Evolutionary conservation across 2,329 filamentous ascomycete species (phyloP).

Genomic region (Diaporthe longicolla): DNA sequence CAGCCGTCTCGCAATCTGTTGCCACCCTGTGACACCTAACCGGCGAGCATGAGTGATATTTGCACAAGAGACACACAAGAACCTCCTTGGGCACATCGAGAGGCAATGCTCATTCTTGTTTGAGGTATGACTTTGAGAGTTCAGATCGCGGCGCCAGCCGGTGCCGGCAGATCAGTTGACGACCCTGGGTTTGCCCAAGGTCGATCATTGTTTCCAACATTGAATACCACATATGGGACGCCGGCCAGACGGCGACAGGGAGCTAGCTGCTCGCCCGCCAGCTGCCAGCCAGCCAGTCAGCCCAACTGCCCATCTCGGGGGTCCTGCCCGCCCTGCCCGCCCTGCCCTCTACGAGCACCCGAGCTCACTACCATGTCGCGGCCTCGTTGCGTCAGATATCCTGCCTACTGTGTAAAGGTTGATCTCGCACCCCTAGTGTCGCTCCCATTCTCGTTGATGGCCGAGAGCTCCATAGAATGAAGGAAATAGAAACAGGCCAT

Average conservation of each 20-base stretch:
- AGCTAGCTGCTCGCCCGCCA: not conserved
- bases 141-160: slow-evolving; percentile 36
- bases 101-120: slow-evolving; percentile 24
- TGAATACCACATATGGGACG: not conserved
- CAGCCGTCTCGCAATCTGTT: slow-evolving; percentile 39
- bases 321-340: no score
- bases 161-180: slow-evolving; percentile 34
- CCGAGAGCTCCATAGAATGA: slow-evolving; percentile 12
- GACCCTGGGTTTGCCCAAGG: slow-evolving; percentile 5
- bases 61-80: slow-evolving; percentile 19
- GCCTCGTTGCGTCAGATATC: slow-evolving; percentile 35
- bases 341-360: not conserved
- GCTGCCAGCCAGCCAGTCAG: not conserved
- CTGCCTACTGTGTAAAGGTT: slow-evolving; percentile 4
- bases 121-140: slow-evolving; percentile 36
- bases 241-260: not conserved
- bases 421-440: slow-evolving; percentile 20
- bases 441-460: slow-evolving; percentile 17
- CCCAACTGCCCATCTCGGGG: no score
- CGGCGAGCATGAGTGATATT: slow-evolving; percentile 20
- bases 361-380: slow-evolving; percentile 14
- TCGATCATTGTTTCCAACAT: slow-evolving; percentile 34
- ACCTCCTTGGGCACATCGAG: not conserved
- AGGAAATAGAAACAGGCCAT: slow-evolving; percentile 11
- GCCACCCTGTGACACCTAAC: slow-evolving; percentile 37